Evolutionary conservation across 2,329 filamentous ascomycete genomes (phyloP).

Genomic region (Fusarium penzigii): DNA sequence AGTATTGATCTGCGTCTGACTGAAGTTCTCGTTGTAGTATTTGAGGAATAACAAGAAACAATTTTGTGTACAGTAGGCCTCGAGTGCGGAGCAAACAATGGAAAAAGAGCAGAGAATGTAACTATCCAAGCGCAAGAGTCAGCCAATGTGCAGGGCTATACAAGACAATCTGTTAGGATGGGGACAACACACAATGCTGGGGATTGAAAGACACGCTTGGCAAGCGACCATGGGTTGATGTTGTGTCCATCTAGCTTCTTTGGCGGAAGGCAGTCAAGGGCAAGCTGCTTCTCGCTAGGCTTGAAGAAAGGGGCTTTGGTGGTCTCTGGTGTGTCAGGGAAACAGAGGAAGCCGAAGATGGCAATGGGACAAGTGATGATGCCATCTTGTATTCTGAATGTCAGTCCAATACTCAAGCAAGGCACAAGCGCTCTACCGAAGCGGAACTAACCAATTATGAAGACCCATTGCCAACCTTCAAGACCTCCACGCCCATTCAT

Average conservation of each 20-base stretch:
- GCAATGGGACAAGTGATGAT: constrained; percentile 55
- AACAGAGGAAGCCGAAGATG: constrained; percentile 50
- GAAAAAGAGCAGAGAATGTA: constrained; percentile 39
- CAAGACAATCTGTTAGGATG: constrained; percentile 5
- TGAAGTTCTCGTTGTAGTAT: constrained; percentile 22
- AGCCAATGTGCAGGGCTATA: too few species aligned
- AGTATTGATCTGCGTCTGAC: constrained; percentile 37
- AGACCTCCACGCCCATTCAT: constrained; percentile 46
- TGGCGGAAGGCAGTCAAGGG: constrained; percentile 36
- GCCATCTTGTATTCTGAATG: too few species aligned
- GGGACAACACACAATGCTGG: constrained; percentile 20
- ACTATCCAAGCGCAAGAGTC: too few species aligned
- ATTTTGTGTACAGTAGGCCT: constrained; percentile 29
- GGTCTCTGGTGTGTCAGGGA: constrained; percentile 49
- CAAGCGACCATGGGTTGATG: constrained; percentile 20
- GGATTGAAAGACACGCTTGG: constrained; percentile 22
- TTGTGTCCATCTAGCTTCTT: constrained; percentile 28
- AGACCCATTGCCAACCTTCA: constrained; percentile 52
- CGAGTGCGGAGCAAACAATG: constrained; percentile 35
- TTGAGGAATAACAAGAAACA: constrained; percentile 35
- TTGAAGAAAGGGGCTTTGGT: constrained; percentile 38
- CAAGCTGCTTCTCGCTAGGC: constrained; percentile 40
- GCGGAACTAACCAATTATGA: too few species aligned
- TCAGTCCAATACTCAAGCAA: too few species aligned
- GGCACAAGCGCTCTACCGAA: too few species aligned